Percentiles rank a stretch among this genome's conserved stretches.
phyloP scores from a whole-genome alignment of 2,329 filamentous ascomycete genomes.

The Sporothrix phasma region DNA sequence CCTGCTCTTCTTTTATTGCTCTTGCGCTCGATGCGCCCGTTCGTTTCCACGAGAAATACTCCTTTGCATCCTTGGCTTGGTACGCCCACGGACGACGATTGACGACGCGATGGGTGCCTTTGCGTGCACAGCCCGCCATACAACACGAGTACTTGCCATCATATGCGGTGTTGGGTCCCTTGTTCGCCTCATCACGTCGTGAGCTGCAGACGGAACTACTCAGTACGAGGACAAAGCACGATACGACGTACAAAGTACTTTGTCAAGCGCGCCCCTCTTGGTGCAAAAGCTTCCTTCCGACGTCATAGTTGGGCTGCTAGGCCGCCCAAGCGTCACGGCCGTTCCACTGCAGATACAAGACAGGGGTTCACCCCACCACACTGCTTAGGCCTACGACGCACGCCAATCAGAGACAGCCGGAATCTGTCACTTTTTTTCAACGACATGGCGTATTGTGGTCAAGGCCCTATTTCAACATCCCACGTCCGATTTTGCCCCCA shows the following conservation, averaged over 20 bases:
- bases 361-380: slow-evolving; percentile 12
- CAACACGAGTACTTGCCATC: too few relatives aligned
- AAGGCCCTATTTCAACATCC: not conserved
- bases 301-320: slow-evolving; percentile 13
- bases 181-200: slow-evolving; percentile 2
- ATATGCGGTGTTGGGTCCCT: not conserved
- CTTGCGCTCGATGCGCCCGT: too few relatives aligned
- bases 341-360: slow-evolving; percentile 15
- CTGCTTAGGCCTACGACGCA: not conserved
- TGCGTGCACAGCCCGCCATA: slow-evolving; percentile 5
- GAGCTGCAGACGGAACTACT: not conserved
- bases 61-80: not conserved
- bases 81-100: not conserved
- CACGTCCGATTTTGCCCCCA: not conserved
- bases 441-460: not conserved
- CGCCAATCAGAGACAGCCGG: slow-evolving; percentile 10
- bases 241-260: too few relatives aligned
- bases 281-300: slow-evolving; percentile 10
- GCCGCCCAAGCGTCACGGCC: slow-evolving; percentile 9
- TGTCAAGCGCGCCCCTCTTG: not conserved
- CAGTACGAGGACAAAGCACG: too few relatives aligned
- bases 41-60: not conserved
- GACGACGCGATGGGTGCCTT: too few relatives aligned
- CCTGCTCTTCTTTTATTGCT: not conserved
- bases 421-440: slow-evolving; percentile 7